Conservation (phyloP, 371 early-diverging fungal species). For the Chytridium lagenaria region DNA sequence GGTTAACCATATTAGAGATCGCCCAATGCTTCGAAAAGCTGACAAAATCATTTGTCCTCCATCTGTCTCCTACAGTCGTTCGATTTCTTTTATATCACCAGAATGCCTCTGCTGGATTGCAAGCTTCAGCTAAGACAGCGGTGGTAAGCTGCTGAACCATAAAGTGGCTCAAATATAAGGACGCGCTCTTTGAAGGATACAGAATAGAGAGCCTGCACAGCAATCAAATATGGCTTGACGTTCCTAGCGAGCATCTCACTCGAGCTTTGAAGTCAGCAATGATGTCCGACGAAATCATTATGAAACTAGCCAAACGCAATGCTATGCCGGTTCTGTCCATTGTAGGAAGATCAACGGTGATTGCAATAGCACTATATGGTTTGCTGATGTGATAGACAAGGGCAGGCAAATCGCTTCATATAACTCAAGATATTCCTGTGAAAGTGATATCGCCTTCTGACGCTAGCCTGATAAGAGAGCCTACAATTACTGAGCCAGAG, state of each 20-base stretch:
- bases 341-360: slow-evolving; percentile 38
- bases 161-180: slow-evolving; percentile 45
- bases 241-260: slow-evolving; percentile 54
- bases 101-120: slow-evolving; percentile 49
- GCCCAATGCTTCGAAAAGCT: slow-evolving; percentile 41
- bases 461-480: slow-evolving; percentile 34
- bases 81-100: slow-evolving; percentile 54
- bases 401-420: slow-evolving; percentile 37
- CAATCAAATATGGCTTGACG: slow-evolving; percentile 59
- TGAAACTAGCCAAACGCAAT: slow-evolving; percentile 53
- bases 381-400: slow-evolving; percentile 26
- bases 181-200: slow-evolving; percentile 61
- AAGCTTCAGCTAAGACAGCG: slow-evolving; percentile 59
- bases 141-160: slow-evolving; percentile 26
- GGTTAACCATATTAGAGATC: slow-evolving; percentile 26
- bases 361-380: slow-evolving; percentile 29
- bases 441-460: slow-evolving; percentile 29
- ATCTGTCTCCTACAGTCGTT: slow-evolving; percentile 49
- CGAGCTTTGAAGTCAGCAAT: slow-evolving; percentile 56
- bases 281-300: slow-evolving; percentile 47
- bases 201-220: slow-evolving; percentile 54
- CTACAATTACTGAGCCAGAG: slow-evolving; percentile 33
- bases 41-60: slow-evolving; percentile 52
- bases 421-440: slow-evolving; percentile 61
- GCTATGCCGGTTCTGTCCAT: slow-evolving; percentile 51